Base-by-base conservation (phyloP, 495 filamentous ascomycete species). In the Pyrenopolyporus hunteri region DNA sequence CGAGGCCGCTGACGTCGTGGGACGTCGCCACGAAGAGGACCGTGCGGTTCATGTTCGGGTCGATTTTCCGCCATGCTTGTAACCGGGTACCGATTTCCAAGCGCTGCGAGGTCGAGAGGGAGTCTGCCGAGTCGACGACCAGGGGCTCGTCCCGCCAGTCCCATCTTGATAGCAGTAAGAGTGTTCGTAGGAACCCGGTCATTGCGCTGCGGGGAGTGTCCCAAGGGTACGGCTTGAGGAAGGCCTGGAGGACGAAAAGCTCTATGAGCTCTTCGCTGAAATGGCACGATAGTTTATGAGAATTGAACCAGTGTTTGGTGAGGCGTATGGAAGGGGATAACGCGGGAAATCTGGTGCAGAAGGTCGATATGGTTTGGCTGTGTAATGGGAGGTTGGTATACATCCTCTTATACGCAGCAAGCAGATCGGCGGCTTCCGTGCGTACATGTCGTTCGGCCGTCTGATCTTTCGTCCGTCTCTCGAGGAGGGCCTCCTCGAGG, bases 141-240 rank as follows among this genome's bases (percentile, higher is more conserved):
- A 96, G 79, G 0, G 94, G 89, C 20, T 91, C 87, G 22, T 81
- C 74, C 16, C 90, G 85, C 94, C 94, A 98, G 66, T 98, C 92
- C 92, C 94, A 98, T 17, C 83, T 80, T 1, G 92, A 83, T 8
- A 98, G 73, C 60, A 90, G 87, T 5, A 85, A 67, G 6, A 98
- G 76, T 4, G 91, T 89, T 33, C 93, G 83, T 14, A 92, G 71
- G 66, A 98, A 96, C 3, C 89, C 94, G 13, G 87, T 87, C 77
- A 83, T 87, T n/a, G 87, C 79, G 67, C 85, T 91, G 0, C 87
- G 89, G 2, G 94, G 94, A 1, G 83, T 73, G 13, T 84, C 75
- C 88, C 90, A 97, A 0, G 93, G 92, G 57, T 91, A 86, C 0
- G 91, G 89, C 28, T 87, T 83, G n/a, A 93, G 75, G 71, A 97